Evolutionary conservation across 1,139 yeast genomes (phyloP), one percentile per base, ranked within the genome.

Genomic region (Pichia sp.): DNA sequence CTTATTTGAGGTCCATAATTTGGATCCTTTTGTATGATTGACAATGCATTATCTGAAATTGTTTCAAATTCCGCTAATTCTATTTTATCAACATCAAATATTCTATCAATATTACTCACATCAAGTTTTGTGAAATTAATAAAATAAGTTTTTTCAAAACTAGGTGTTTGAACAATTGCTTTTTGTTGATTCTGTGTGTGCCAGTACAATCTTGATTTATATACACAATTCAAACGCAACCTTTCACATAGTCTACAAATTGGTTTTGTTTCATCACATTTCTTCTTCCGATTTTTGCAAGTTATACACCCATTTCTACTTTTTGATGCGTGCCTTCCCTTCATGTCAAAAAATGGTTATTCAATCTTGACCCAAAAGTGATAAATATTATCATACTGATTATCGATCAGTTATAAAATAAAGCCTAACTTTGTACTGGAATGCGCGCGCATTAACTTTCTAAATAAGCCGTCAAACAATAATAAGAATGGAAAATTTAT

Each of bases 251-350:
- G 43, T 4, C 26, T 30, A 34, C 64, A 60, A 4, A 34, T 46
- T 1, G 64, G 64, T 25, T 42, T 54, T 13, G 45, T 40, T 37
- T 60, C 62, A 40, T 59, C 56, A 38, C 63, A 59, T 40, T 57
- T 56, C 39, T 56, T 51, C 46, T 56, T 58, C 23, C 56, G 39
- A 40, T 42, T 47, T 45, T 54, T 57, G 45, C 61, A 58, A 20
- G 52, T 55, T n/a, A 45, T 39, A 43, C 60, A 57, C 1, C 57
- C 59, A 15, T 44, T 43, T 22, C 50, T 37, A 12, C 45, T 46
- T 18, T 23, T 36, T 23, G 36, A 32, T 1, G 22, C 6, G 9
- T 32, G 22, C 4, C 36, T 18, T 9, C 22, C 36, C 11, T 7
- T 22, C 36, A 32, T 32, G 12, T 9, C 36, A 30, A 27, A 27